phyloP scores from a whole-genome alignment of 768 basidiomycete genomes.

The Trametes cinnabarina region DNA sequence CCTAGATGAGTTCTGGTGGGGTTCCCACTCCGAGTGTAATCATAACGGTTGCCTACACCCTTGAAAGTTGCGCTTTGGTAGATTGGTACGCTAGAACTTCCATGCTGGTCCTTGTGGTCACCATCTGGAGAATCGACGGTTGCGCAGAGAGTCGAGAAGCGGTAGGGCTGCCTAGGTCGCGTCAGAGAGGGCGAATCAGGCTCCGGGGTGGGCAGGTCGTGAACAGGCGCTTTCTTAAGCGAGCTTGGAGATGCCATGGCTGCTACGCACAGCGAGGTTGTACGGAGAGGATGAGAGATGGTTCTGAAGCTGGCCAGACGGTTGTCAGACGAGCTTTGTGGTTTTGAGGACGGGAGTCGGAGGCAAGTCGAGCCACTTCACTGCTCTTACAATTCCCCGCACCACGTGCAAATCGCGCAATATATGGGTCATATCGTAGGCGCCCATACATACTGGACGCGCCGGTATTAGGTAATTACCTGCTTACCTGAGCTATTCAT shows the following conservation, averaged over 20 bases:
- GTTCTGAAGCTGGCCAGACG: background rate
- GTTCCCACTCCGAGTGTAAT: slow-evolving; percentile 94
- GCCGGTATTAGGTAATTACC: too few relatives aligned
- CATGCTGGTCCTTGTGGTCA: slow-evolving; percentile 91
- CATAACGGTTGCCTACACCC: slow-evolving; percentile 84
- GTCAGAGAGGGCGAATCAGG: slow-evolving; percentile 66
- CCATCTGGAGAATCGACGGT: slow-evolving; percentile 93
- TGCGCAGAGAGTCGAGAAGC: slow-evolving; percentile 88
- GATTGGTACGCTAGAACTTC: slow-evolving; percentile 92
- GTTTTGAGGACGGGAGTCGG: slow-evolving; percentile 2
- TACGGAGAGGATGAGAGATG: background rate
- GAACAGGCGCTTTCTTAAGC: slow-evolving; percentile 6
- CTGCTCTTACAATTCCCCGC: slow-evolving; percentile 6
- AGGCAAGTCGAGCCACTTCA: slow-evolving; percentile 11
- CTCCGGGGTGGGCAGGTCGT: slow-evolving; percentile 77
- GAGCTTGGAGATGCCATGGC: slow-evolving; percentile 13
- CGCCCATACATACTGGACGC: too few relatives aligned
- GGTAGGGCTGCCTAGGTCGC: slow-evolving; percentile 67
- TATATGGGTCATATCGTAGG: slow-evolving; percentile 3
- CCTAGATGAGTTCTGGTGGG: slow-evolving; percentile 94
- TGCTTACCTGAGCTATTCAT: too few relatives aligned
- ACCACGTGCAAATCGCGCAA: slow-evolving; percentile 21
- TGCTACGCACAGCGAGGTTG: background rate
- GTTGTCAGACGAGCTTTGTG: slow-evolving; percentile 8
- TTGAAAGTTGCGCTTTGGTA: slow-evolving; percentile 99